Evolutionary conservation across 352 stramenopile genomes (phyloP), one percentile per base, ranked within the genome.

Genomic region (Blastocystis sp.): DNA sequence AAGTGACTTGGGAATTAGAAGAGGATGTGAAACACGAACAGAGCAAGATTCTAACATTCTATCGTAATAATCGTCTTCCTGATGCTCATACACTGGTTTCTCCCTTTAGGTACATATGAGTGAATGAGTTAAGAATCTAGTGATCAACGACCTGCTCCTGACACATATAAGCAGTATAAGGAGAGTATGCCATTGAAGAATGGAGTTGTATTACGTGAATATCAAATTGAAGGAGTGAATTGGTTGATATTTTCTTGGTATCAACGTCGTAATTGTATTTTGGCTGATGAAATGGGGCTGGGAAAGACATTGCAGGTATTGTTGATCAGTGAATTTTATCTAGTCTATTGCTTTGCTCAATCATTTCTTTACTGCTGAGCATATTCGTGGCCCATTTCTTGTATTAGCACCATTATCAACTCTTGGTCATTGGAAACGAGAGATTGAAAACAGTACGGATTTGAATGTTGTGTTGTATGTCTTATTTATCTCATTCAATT

Each of bases 201-300:
- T 80, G 92, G 94, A 86, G 94, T 95, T 75, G 91, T 89, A 0
- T 90, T 99, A 35, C 93, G 95, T 77, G 93, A 91, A 19, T 99
- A 99, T 86, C 96, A 99, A 89, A 91, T 98, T 27, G 95, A 98
- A 92, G 96, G 96, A 63, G 92, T 99, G 12, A 98, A 98, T 86
- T 99, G 96, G 96, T 90, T 99, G 58, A 92, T 97, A 9, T 98
- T 97, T 89, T 97, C 97, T 86, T 98, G 95, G 93, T 96, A 97
- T 89, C 94, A 96, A 86, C 93, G 93, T 16, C 91, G 93, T 21
- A 95, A 95, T 87, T 86, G 89, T 19, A 92, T 93, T 39, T 88
- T 94, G 7, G 92, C 90, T 12, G 92, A 94, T 81, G 92, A 94
- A 69, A 94, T 94, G 90, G 90, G 90, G 5, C 77, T 92, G 21